phyloP scores from a whole-genome alignment of 1,284 basidiomycete species.

The Earliella scabrosa region DNA sequence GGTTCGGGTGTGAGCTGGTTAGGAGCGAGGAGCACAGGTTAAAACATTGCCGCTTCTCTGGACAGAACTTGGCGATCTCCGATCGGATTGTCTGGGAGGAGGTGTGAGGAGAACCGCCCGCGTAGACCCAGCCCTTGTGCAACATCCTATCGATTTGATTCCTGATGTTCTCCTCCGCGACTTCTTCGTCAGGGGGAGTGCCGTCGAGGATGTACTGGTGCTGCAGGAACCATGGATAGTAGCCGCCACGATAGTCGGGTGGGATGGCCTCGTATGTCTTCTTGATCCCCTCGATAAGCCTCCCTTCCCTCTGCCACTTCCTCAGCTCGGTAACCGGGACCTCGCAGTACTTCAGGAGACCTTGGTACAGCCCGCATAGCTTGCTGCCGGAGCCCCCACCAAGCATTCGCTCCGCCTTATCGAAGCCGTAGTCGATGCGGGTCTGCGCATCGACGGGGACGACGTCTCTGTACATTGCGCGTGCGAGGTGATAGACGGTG shows the following conservation, averaged over 20 bases:
- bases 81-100: constrained; percentile 10
- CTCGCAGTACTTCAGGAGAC: constrained; percentile 26
- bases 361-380: constrained; percentile 39
- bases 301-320: constrained; percentile 37
- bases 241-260: constrained; percentile 12
- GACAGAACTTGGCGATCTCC: constrained; percentile 2
- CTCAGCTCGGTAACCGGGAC: constrained; percentile 36
- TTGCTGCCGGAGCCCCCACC: constrained; percentile 7
- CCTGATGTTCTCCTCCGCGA: not conserved
- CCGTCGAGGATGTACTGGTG: constrained; percentile 38
- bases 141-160: not conserved
- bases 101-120: constrained; percentile 8
- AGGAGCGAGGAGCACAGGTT: constrained; percentile 18
- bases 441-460: constrained; percentile 39
- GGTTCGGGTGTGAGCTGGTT: constrained; percentile 20
- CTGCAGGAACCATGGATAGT: constrained; percentile 40
- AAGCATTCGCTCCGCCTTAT: constrained; percentile 16
- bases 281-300: constrained; percentile 39
- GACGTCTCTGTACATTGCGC: constrained; percentile 27
- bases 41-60: constrained; percentile 16
- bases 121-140: constrained; percentile 6
- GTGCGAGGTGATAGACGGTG: constrained; percentile 38
- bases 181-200: not conserved
- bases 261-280: constrained; percentile 32
- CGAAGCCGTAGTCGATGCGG: constrained; percentile 42